phyloP scores from a whole-genome alignment of 805 yeast genomes.

The Myxozyma neglecta region DNA sequence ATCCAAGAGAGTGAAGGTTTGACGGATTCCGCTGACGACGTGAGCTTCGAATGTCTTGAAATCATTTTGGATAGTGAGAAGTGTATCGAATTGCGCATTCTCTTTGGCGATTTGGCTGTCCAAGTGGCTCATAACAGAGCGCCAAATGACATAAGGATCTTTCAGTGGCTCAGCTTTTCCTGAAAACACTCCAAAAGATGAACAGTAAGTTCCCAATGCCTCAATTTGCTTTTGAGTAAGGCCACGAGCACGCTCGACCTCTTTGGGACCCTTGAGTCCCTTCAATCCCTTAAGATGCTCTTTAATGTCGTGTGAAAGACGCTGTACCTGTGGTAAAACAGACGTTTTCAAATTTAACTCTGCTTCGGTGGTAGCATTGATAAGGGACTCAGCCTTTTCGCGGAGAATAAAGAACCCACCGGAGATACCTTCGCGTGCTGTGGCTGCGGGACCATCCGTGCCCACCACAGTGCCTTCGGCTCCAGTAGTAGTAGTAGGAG shows the following conservation, averaged over 20 bases:
- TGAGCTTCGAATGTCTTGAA: slow-evolving; percentile 48
- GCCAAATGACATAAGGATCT: slow-evolving; percentile 52
- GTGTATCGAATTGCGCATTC: slow-evolving; percentile 48
- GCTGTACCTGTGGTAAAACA: slow-evolving; percentile 48
- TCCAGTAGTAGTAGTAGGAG: too few species aligned
- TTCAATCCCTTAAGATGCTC: slow-evolving; percentile 48
- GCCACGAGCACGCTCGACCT: slow-evolving; percentile 42
- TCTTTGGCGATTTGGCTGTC: slow-evolving; percentile 49
- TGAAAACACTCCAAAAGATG: slow-evolving; percentile 38
- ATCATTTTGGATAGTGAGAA: slow-evolving; percentile 46
- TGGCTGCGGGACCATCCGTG: slow-evolving; percentile 8
- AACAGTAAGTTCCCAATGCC: slow-evolving; percentile 40
- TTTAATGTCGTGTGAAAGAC: slow-evolving; percentile 44
- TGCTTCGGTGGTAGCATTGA: slow-evolving; percentile 43
- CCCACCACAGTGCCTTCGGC: not conserved
- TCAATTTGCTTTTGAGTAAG: slow-evolving; percentile 45
- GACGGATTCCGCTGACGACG: slow-evolving; percentile 46
- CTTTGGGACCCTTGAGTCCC: slow-evolving; percentile 43
- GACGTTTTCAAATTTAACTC: slow-evolving; percentile 43
- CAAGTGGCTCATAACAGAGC: slow-evolving; percentile 43
- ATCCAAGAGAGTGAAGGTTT: slow-evolving; percentile 40
- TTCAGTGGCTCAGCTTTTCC: slow-evolving; percentile 43
- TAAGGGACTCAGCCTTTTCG: slow-evolving; percentile 39
- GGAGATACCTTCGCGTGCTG: slow-evolving; percentile 37
- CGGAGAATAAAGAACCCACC: slow-evolving; percentile 41